Evolutionary conservation across 768 basidiomycete genomes (phyloP).

Genomic region (Podaxis mareebaensis): DNA sequence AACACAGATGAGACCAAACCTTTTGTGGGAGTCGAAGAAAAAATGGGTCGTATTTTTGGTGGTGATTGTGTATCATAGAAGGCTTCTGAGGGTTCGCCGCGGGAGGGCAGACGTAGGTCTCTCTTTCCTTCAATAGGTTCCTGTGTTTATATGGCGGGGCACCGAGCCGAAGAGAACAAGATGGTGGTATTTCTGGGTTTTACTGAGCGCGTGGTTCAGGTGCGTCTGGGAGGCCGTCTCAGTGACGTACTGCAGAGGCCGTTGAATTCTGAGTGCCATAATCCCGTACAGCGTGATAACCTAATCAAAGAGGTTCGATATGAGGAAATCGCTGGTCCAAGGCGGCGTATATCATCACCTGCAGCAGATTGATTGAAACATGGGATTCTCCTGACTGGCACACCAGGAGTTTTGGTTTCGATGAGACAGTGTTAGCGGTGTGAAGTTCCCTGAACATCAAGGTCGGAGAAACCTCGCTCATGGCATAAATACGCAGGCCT

Average conservation of each 20-base stretch:
- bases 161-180: background rate
- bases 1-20: background rate
- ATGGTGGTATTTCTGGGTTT: background rate
- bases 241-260: background rate
- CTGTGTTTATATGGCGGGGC: background rate
- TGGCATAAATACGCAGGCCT: too few species aligned
- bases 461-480: too few species aligned
- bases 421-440: too few species aligned
- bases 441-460: too few species aligned
- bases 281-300: background rate
- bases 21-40: slow-evolving; percentile 2
- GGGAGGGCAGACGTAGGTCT: background rate
- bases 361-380: background rate
- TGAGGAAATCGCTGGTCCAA: background rate
- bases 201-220: background rate
- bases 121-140: background rate
- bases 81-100: background rate
- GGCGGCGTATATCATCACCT: background rate
- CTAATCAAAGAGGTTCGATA: background rate
- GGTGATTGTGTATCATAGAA: background rate
- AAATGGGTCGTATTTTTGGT: background rate
- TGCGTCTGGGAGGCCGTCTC: background rate
- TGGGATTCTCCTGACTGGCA: background rate
- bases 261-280: background rate
- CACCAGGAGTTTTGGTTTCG: background rate